Conservation (phyloP, 768 basidiomycete species). For the Lactarius evosmus region DNA sequence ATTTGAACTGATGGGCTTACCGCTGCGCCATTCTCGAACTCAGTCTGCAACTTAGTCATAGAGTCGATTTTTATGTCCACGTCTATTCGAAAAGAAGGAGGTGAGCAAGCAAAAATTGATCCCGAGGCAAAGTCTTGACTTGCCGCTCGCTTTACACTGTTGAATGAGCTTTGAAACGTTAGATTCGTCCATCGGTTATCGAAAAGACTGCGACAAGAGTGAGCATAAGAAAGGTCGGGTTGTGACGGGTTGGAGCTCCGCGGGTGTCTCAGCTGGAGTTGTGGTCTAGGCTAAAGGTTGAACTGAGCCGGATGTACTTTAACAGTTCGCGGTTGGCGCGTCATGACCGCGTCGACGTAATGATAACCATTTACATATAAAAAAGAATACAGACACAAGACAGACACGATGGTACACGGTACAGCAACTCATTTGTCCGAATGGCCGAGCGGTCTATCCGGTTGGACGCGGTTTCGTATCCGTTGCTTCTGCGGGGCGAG, state of each 20-base stretch:
- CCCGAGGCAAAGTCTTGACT: slow-evolving; percentile 8
- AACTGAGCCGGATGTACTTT: background rate
- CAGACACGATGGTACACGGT: background rate
- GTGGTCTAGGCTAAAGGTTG: slow-evolving; percentile 1
- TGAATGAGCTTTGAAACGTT: slow-evolving; percentile 33
- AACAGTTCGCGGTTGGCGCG: slow-evolving; percentile 2
- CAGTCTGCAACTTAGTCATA: slow-evolving; percentile 68
- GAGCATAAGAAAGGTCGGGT: slow-evolving; percentile 6
- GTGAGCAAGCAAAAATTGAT: slow-evolving; percentile 7
- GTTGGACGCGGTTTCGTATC: slow-evolving; percentile 78
- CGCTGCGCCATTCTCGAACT: slow-evolving; percentile 69
- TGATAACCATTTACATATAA: background rate
- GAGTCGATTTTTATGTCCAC: slow-evolving; percentile 80
- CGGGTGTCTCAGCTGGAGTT: slow-evolving; percentile 7
- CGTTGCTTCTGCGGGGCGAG: slow-evolving; percentile 63
- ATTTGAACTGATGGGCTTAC: slow-evolving; percentile 39
- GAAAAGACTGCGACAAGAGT: slow-evolving; percentile 1
- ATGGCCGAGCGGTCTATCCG: slow-evolving; percentile 80
- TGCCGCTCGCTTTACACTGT: slow-evolving; percentile 36
- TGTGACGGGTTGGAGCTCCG: background rate
- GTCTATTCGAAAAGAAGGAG: slow-evolving; percentile 44
- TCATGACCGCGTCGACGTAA: slow-evolving; percentile 15
- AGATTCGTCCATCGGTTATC: slow-evolving; percentile 32
- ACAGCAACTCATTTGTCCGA: slow-evolving; percentile 54
- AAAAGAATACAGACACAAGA: background rate